These are phyloP conservation scores for Cornus controversa DNA, from an alignment of 148 eudicot genomes.

Conservation along the genomic window DNA sequence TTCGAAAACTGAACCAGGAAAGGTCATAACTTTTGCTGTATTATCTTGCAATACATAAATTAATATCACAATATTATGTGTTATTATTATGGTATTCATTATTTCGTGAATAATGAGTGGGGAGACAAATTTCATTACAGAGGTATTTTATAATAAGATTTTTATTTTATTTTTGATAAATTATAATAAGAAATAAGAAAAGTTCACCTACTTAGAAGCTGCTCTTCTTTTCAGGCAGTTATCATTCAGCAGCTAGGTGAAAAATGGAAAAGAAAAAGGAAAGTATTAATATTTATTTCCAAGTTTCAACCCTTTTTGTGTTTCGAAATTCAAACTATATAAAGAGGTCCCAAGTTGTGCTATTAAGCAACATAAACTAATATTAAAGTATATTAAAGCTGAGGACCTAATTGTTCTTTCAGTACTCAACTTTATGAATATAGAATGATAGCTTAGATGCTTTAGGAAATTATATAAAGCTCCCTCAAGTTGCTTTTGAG, in stretches of 20 bases:
- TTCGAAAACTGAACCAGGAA: too few species aligned
- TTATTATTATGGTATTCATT: too few species aligned
- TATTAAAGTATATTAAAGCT: slow-evolving; percentile 26
- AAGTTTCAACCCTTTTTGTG: not conserved
- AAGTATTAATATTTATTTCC: not conserved
- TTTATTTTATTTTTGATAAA: too few species aligned
- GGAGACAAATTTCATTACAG: not conserved
- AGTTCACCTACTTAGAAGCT: slow-evolving; percentile 23
- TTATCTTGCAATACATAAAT: too few species aligned
- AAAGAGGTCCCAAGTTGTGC: not conserved
- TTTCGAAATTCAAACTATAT: not conserved
- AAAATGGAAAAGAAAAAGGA: slow-evolving; percentile 15
- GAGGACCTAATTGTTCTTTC: slow-evolving; percentile 14
- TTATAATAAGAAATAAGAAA: too few species aligned
- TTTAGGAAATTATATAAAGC: slow-evolving; percentile 1
- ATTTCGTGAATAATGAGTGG: not conserved
- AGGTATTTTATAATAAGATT: not conserved
- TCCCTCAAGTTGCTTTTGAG: slow-evolving; percentile 20
- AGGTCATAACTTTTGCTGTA: too few species aligned
- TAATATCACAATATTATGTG: too few species aligned
- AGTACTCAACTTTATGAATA: slow-evolving; percentile 22
- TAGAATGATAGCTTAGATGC: slow-evolving; percentile 28
- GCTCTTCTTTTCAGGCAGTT: slow-evolving; percentile 51
- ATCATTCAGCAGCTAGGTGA: slow-evolving; percentile 41
- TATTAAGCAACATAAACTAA: not conserved